Percentiles rank a stretch among this genome's conserved stretches.
Conservation (phyloP, 768 basidiomycete genomes). For the Lactarius akahatsu region DNA sequence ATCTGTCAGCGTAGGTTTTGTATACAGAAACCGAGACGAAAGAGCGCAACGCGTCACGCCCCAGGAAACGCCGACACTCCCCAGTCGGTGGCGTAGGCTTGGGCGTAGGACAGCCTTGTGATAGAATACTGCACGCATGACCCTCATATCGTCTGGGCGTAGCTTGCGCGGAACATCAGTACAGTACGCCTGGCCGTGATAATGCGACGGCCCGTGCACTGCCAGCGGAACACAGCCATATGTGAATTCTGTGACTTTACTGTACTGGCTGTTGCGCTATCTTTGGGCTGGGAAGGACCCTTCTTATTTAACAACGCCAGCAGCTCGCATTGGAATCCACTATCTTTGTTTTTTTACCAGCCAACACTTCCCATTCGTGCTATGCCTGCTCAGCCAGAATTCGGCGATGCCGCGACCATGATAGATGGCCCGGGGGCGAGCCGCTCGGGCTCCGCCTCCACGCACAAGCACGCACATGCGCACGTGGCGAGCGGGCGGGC, state of each 20-base stretch:
- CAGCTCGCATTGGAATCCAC: neutral
- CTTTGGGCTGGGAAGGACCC: no score
- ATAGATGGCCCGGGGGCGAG: constrained; percentile 7
- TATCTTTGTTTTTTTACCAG: neutral
- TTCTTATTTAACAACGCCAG: neutral
- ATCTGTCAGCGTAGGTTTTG: no score
- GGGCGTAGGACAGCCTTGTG: no score
- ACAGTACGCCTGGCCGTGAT: neutral
- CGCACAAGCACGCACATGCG: neutral
- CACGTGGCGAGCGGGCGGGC: neutral
- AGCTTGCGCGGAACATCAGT: neutral
- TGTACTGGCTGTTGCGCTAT: no score
- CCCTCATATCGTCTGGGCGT: neutral
- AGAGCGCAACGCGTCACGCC: no score
- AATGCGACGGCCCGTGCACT: no score
- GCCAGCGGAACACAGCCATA: no score
- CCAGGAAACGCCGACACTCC: no score
- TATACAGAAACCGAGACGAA: no score
- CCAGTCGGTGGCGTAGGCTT: no score
- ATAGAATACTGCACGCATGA: neutral
- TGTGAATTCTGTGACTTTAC: no score
- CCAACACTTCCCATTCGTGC: neutral
- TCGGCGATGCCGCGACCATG: constrained; percentile 18
- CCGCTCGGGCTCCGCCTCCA: neutral
- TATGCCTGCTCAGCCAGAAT: constrained; percentile 20